Base-by-base conservation (phyloP, 2,329 filamentous ascomycete species). In the Metarhizium guizhouense region DNA sequence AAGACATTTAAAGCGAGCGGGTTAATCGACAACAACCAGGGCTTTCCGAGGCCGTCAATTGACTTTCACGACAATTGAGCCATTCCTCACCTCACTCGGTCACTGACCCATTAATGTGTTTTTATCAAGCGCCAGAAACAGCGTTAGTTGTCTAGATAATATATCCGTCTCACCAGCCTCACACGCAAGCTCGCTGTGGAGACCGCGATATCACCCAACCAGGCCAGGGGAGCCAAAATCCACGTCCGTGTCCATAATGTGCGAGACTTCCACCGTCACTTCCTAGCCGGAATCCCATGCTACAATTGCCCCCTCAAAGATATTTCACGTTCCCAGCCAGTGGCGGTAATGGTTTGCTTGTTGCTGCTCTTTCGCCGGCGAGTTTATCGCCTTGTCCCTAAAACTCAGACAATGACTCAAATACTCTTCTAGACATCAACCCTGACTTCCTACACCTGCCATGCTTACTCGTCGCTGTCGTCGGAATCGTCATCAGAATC, bases 401-500 rank as follows among this genome's bases (percentile, higher is more conserved):
- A 48, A 25, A 30, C 20, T 30, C 45, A 30, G 13, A 29, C 13
- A 30, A 20, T 16, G 25, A 16, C n/a, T 6, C 11, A 16, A 32
- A 43, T 18, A 11, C 25, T 30, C 32, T 25, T n/a, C 49, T 54
- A 53, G 49, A 50, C 45, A 40, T 42, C 50, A 32, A 30, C 50
- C 30, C 13, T 40, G 43, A 20, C 45, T 45, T 56, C 47, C 43
- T 25, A 38, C 16, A 20, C 38, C 13, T 18, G 20, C 51, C 32
- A 34, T 20, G 34, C 56, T 56, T 57, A 60, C 53, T 63, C 59
- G 51, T 61, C 58, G 47, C 56, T 61, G 29, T 64, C 61, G 40
- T 63, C 63, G 60, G 68, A 70, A 59, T 73, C 68, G 40, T 71
- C 70, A 54, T 73, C 70, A 59, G 68, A 70, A 43, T 68, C 63